A percentile compares a stretch with the other conserved stretches of the same genome.
These are phyloP conservation scores for Saccharum spontaneum DNA, from an alignment of 176 grass and related monocot species.

Conservation along the genomic window DNA sequence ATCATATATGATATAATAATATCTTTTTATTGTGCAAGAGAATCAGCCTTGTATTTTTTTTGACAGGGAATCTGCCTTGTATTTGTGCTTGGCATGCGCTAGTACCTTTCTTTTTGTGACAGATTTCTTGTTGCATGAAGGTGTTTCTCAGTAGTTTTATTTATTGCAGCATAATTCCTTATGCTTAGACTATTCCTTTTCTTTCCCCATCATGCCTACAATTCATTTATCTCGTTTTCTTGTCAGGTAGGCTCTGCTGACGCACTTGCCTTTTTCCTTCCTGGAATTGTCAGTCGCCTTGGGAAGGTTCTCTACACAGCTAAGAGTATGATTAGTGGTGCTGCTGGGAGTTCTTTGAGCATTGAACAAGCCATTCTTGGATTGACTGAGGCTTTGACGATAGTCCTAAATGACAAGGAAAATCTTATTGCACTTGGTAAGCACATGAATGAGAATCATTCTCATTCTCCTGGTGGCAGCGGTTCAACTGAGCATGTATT, in stretches of 20 bases:
- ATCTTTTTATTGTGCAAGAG: slow-evolving; percentile 9
- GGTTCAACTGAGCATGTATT: slow-evolving; percentile 71
- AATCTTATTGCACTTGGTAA: slow-evolving; percentile 46
- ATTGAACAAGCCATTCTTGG: slow-evolving; percentile 81
- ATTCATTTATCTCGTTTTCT: slow-evolving; percentile 35
- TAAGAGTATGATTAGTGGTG: slow-evolving; percentile 70
- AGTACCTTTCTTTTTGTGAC: slow-evolving; percentile 14
- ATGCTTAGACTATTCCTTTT: slow-evolving; percentile 19
- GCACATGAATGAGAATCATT: slow-evolving; percentile 23
- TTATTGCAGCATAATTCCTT: slow-evolving; percentile 21
- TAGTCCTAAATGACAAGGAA: slow-evolving; percentile 84
- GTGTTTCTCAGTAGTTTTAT: neutral
- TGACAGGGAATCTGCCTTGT: neutral
- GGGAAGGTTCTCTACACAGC: slow-evolving; percentile 78
- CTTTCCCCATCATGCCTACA: neutral
- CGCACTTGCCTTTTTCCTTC: slow-evolving; percentile 90
- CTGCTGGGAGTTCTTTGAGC: slow-evolving; percentile 75
- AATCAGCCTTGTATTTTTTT: slow-evolving; percentile 12
- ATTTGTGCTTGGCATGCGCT: neutral
- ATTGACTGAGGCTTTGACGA: slow-evolving; percentile 77
- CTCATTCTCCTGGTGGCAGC: neutral
- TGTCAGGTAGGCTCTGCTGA: slow-evolving; percentile 90
- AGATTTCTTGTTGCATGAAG: slow-evolving; percentile 22
- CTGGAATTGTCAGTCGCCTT: slow-evolving; percentile 85
- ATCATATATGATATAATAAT: neutral